Base-by-base conservation (phyloP, 2,329 filamentous ascomycete species). In the Orbilia javanica region DNA sequence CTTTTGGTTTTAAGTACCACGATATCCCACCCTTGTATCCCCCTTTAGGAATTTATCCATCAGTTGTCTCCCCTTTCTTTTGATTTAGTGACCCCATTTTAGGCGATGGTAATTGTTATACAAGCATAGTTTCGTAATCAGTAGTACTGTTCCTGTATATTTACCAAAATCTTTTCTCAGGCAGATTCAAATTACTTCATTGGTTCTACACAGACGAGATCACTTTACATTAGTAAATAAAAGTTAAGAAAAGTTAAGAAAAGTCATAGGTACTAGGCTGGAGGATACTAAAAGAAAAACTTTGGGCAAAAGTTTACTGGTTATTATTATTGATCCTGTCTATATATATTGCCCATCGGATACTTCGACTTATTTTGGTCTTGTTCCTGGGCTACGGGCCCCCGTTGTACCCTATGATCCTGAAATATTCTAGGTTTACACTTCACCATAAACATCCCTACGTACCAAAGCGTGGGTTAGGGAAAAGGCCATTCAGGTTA, bases 381-480 rank as follows among this genome's bases (percentile, higher is more conserved):
- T 31, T 7, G 29, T 7, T 3, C 3, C 7, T 31, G 29, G 36
- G 1, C 20, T 20, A 6, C n/a, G 20, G 15, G 18, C 8, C 20
- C n/a, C 15, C 8, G 18, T 18, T 50, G 15, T 25, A 2, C 25
- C 25, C 13, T 5, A 39, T 5, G 22, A 11, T 15, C n/a, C 7
- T 46, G n/a, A 46, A 52, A 20, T 52, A 5, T 18, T 79, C 5
- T 39, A 39, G 3, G n/a, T 5, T 39, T 82, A 86, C 50, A 86
- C 80, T 80, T 86, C 85, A 3, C 85, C 85, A 77, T 87, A 87
- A 53, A 87, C 83, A 81, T 87, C 86, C 13, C 79, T 81, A 60
- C 57, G 73, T 66, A 15, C 15, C 34, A 63, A 53, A 22, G 1
- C n/a, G 25, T 68, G n/a, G 46, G 22, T 10, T 4, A 7, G 20